phyloP scores from a whole-genome alignment of 2,329 filamentous ascomycete genomes.

The Leptographium flavum region DNA sequence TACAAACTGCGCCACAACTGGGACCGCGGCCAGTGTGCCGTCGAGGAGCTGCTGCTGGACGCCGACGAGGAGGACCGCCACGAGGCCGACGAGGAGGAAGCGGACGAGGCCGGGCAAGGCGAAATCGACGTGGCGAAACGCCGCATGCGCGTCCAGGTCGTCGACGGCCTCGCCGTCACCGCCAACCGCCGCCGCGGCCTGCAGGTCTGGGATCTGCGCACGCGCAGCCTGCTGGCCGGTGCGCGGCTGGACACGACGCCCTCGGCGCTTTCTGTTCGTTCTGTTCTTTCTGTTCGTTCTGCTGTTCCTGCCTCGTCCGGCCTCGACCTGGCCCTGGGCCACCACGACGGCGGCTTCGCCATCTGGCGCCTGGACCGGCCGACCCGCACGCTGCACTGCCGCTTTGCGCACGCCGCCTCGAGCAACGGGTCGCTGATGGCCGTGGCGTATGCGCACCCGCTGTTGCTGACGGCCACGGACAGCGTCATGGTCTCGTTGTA shows the following conservation, averaged over 20 bases:
- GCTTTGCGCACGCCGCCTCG: slow-evolving; percentile 47
- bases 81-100: background rate
- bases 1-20: slow-evolving; percentile 88
- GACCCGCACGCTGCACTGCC: slow-evolving; percentile 25
- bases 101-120: background rate
- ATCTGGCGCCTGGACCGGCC: slow-evolving; percentile 47
- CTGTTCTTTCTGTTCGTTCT: too few species aligned
- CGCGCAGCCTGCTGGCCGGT: slow-evolving; percentile 43
- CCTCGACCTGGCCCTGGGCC: slow-evolving; percentile 54
- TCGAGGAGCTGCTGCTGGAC: slow-evolving; percentile 53
- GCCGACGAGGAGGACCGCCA: slow-evolving; percentile 17
- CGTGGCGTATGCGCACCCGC: slow-evolving; percentile 60
- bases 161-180: slow-evolving; percentile 64
- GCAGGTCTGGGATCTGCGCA: slow-evolving; percentile 63
- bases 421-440: slow-evolving; percentile 53
- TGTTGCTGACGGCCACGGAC: slow-evolving; percentile 64
- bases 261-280: slow-evolving; percentile 53
- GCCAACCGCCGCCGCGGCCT: slow-evolving; percentile 57
- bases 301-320: slow-evolving; percentile 33
- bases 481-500: slow-evolving; percentile 66
- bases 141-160: slow-evolving; percentile 62
- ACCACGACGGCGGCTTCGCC: slow-evolving; percentile 55
- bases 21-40: slow-evolving; percentile 65
- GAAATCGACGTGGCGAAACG: slow-evolving; percentile 10
- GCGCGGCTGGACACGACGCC: slow-evolving; percentile 25